Conservation (phyloP, 441 rosid genomes). For the Syzygium malaccense region DNA sequence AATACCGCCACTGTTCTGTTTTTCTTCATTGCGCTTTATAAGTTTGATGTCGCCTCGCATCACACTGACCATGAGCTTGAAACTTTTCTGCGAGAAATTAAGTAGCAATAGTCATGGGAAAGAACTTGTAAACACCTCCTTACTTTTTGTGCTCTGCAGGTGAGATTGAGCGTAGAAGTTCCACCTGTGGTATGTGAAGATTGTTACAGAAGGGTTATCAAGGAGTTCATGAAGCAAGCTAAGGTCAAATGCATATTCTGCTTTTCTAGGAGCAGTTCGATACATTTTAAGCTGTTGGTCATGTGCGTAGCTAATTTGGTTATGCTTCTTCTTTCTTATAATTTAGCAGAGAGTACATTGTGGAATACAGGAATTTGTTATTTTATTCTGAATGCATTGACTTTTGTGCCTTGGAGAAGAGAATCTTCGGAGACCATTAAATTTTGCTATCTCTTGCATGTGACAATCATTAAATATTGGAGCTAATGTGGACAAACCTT, state of each 20-base stretch:
- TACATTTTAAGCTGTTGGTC: neutral
- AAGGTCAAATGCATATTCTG: slow-evolving; percentile 31
- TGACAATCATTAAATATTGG: neutral
- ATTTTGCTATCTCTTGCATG: neutral
- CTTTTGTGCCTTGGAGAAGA: neutral
- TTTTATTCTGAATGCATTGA: neutral
- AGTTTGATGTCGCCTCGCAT: neutral
- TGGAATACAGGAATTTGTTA: neutral
- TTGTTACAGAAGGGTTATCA: slow-evolving; percentile 61
- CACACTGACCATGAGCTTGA: neutral
- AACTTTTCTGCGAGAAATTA: neutral
- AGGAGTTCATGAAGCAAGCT: slow-evolving; percentile 60
- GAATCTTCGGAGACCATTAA: neutral
- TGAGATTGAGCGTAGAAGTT: slow-evolving; percentile 69
- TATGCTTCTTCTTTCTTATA: neutral
- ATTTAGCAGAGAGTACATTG: neutral
- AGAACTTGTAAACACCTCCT: neutral
- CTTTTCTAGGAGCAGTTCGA: neutral
- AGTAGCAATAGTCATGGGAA: neutral
- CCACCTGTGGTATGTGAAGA: slow-evolving; percentile 71
- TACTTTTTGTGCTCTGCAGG: slow-evolving; percentile 19
- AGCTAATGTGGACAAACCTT: neutral
- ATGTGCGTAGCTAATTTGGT: neutral
- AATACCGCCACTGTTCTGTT: neutral
- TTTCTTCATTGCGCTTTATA: neutral